Evolutionary conservation across 225 moss, liverwort and hornwort genomes (phyloP), one percentile per base, ranked within the genome.

Genomic region (Ulota crispa): DNA sequence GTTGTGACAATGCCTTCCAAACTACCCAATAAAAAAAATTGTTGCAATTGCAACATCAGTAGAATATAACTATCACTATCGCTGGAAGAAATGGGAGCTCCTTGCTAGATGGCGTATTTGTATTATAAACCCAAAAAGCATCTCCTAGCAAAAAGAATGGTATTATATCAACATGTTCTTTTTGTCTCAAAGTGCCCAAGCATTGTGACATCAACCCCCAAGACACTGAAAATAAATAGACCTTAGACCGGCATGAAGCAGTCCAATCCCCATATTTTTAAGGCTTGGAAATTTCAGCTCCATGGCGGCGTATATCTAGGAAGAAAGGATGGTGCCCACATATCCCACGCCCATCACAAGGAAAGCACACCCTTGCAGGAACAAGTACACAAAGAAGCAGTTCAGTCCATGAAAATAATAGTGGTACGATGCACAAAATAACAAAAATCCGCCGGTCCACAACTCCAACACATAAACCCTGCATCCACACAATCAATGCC

Each of bases 281-380:
- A 3, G 1, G 19, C 21, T 61, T 61, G 0, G 1, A 4, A 13
- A 45, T 1, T 15, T 15, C 21, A 32, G 28, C 14, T 76, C 47
- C 61, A 18, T 60, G 31, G 26, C 9, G 26, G n/a, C 11, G 24
- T 70, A 86, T 10, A 68, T 39, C 61, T 86, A 79, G 20, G 57
- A 31, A 1, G 92, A 93, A 39, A 96, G 77, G 83, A 93, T 90
- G 32, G 95, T 95, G 73, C 95, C 94, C 1, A 95, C 88, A 26
- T 94, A 95, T 55, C 94, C 92, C 64, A 95, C 79, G 36, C 92
- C 95, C 92, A 93, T 93, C 68, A 94, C 84, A 32, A 94, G 80
- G 68, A 93, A 95, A 5, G 94, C 90, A 78, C 90, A 89, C 45
- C 90, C 68, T 82, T 95, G 95, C 4, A 92, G 72, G 56, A 93